Evolutionary conservation across 495 filamentous ascomycete species (phyloP).

Genomic region (Bacidia rubella): DNA sequence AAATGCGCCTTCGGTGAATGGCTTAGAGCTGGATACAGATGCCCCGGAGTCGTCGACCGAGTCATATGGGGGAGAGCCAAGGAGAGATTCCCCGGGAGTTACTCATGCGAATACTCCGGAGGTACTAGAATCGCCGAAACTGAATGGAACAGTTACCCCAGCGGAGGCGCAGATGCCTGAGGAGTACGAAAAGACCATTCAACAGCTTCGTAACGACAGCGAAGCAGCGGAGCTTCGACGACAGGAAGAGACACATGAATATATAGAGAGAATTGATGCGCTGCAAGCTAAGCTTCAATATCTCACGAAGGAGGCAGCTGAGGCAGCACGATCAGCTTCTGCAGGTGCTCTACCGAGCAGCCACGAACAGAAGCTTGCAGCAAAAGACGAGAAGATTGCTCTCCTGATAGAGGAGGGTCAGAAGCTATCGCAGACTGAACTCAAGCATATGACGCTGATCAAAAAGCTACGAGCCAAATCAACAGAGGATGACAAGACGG

Average conservation of each 20-base stretch:
- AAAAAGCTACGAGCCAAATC: conserved; percentile 63
- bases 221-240: conserved; percentile 47
- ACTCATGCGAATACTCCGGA: conserved; percentile 8
- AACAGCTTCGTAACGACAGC: conserved; percentile 40
- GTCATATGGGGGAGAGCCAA: conserved; percentile 14
- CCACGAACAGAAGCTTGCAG: conserved; percentile 62
- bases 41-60: conserved; percentile 12
- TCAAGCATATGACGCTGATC: conserved; percentile 67
- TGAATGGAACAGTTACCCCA: conserved; percentile 14
- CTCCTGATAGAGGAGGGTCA: conserved; percentile 86
- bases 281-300: conserved; percentile 83
- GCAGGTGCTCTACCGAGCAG: conserved; percentile 47
- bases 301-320: conserved; percentile 63
- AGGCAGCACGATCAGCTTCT: conserved; percentile 52
- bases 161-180: conserved; percentile 9
- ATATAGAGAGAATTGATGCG: conserved; percentile 85
- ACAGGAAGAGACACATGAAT: conserved; percentile 67
- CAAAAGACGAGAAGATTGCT: conserved; percentile 83
- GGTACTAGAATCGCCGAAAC: conserved; percentile 8
- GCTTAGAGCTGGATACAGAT: conserved; percentile 1
- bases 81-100: conserved; percentile 13
- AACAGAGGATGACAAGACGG: conserved; percentile 49
- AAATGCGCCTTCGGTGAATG: background rate
- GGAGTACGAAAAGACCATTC: conserved; percentile 27
- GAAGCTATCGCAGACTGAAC: conserved; percentile 69